Conservation (phyloP, 148 eudicot species). For the Polygonum aviculare region DNA sequence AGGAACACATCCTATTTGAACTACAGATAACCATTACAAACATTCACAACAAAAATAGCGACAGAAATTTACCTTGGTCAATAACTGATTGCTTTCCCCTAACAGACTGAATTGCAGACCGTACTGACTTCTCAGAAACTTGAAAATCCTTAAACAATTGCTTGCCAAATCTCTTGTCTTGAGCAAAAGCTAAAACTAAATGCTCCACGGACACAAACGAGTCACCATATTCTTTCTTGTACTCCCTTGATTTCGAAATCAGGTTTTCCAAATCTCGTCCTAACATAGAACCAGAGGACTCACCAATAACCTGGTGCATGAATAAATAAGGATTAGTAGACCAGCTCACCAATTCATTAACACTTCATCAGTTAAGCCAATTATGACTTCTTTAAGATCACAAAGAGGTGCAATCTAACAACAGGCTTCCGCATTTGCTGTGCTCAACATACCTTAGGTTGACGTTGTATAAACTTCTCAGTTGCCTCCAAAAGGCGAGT, state of each 20-base stretch:
- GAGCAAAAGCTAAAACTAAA: conserved; percentile 72
- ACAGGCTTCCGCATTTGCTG: background rate
- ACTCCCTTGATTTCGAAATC: conserved; percentile 72
- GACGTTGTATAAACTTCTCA: conserved; percentile 75
- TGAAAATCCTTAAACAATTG: conserved; percentile 78
- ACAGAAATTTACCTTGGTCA: conserved; percentile 58
- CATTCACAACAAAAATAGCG: background rate
- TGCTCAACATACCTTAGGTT: conserved; percentile 58
- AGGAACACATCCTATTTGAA: background rate
- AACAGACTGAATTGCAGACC: conserved; percentile 59
- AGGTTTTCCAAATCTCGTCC: conserved; percentile 83
- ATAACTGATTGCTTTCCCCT: conserved; percentile 84
- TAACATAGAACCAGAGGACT: conserved; percentile 89
- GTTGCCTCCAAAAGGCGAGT: conserved; percentile 91
- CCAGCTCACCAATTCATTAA: background rate
- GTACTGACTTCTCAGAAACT: conserved; percentile 42
- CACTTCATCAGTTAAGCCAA: too few species aligned
- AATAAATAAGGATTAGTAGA: background rate
- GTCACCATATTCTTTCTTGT: conserved; percentile 80
- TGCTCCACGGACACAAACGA: conserved; percentile 98
- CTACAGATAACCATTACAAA: background rate
- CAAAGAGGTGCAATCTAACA: background rate
- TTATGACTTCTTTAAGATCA: background rate
- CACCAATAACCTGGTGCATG: conserved; percentile 63
- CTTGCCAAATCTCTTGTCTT: conserved; percentile 84